Evolutionary conservation across 306 rosid genomes (phyloP), one percentile per base, ranked within the genome.

Genomic region (Alnus glutinosa): DNA sequence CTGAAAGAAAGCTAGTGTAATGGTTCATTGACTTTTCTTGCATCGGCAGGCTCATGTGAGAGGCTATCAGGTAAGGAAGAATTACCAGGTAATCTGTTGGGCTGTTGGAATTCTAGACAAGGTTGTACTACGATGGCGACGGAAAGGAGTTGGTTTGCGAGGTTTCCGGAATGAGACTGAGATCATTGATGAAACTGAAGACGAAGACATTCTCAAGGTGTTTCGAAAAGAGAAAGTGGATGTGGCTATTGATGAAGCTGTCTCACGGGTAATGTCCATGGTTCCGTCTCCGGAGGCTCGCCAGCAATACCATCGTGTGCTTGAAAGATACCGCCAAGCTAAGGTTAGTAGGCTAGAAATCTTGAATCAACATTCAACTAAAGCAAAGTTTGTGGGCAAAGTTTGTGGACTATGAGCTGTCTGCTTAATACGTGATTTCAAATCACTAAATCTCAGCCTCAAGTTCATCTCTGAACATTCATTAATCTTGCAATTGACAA

Each of bases 121-220:
- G 89, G 96, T 86, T 77, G 94, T 96, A 73, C 90, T 96, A 12
- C 85, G 99, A 48, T 96, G 99, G 99, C 80, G 90, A 67, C 86
- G 98, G 82, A 96, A 86, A 87, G 91, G 97, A 72, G 79, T 55
- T 61, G 99, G 99, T 81, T 85, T 96, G 82, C 88, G 85, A 69
- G 89, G 93, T 49, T 89, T 89, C 73, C 86, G 82, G 32, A 82
- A 78, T 18, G 96, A 88, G 63, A 69, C 76, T 63, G 74, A 86
- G 14, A 30, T 84, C 19, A 74, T 76, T 39, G 90, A 83, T 59
- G 95, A 87, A 61, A 85, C 82, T 83, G 97, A 89, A 44, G 99
- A 91, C 30, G 98, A 92, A 66, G 99, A 96, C 71, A 84, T 96
- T 83, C 93, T 93, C 79, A 91, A 83, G 86, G 90, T 75, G 81